Percentiles rank a stretch among this genome's conserved stretches.
Conservation (phyloP, 2,329 filamentous ascomycete species). For the Neophaeococcomyces mojaviensis region DNA sequence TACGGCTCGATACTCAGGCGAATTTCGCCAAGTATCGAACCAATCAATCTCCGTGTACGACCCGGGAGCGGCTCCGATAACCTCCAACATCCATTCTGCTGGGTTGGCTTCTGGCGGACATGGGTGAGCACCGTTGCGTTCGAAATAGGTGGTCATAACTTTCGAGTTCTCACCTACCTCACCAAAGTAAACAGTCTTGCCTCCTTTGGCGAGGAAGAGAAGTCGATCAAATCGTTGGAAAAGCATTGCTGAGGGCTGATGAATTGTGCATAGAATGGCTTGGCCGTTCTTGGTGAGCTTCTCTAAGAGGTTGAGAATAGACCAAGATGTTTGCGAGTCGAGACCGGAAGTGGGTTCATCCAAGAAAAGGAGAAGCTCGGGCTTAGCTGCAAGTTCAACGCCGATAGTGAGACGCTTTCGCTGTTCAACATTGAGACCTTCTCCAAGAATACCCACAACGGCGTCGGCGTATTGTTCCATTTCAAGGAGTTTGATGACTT, state of each 20-base stretch:
- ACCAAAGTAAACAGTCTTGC: constrained; percentile 63
- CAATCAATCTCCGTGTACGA: constrained; percentile 58
- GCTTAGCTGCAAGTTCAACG: constrained; percentile 91
- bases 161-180: constrained; percentile 55
- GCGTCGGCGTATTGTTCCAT: constrained; percentile 89
- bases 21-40: constrained; percentile 55
- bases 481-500: constrained; percentile 82
- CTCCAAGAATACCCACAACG: constrained; percentile 80
- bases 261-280: constrained; percentile 93
- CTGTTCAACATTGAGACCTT: constrained; percentile 58
- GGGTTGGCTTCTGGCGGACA: constrained; percentile 61
- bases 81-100: constrained; percentile 65
- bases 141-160: constrained; percentile 57
- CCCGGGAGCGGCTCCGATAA: constrained; percentile 55
- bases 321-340: constrained; percentile 89
- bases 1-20: constrained; percentile 49
- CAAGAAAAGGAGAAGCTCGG: constrained; percentile 79
- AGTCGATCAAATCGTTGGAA: constrained; percentile 75
- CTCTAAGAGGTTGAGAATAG: constrained; percentile 78
- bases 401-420: constrained; percentile 79
- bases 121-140: constrained; percentile 52
- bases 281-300: constrained; percentile 84
- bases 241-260: constrained; percentile 91
- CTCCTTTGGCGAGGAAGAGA: constrained; percentile 57
- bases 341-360: constrained; percentile 94